phyloP scores from a whole-genome alignment of 345 rosid genomes.

The Eucalyptus regnans region DNA sequence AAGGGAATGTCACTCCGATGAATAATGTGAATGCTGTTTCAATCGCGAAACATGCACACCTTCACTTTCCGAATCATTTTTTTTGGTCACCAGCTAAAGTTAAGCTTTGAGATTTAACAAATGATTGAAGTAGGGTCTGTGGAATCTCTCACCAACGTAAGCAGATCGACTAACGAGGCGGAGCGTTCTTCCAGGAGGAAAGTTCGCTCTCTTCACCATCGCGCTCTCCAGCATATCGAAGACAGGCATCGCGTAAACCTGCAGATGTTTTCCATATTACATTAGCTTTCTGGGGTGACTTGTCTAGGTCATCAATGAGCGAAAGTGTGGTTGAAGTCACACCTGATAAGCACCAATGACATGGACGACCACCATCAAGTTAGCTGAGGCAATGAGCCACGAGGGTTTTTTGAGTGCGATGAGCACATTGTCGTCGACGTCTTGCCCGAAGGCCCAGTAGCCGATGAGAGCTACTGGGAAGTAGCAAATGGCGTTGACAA shows the following conservation, averaged over 20 bases:
- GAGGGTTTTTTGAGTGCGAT: slow-evolving; percentile 41
- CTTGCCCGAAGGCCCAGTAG: slow-evolving; percentile 71
- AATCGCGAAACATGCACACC: not conserved
- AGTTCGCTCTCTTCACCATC: slow-evolving; percentile 35
- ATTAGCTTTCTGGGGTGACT: not conserved
- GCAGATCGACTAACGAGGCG: slow-evolving; percentile 63
- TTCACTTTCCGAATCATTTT: not conserved
- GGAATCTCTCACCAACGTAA: slow-evolving; percentile 56
- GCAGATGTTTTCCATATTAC: not conserved
- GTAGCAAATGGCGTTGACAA: slow-evolving; percentile 79
- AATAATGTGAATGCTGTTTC: slow-evolving; percentile 75
- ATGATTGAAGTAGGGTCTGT: not conserved
- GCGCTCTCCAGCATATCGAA: slow-evolving; percentile 60
- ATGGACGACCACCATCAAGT: slow-evolving; percentile 85
- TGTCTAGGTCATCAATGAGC: not conserved
- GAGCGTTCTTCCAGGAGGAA: slow-evolving; percentile 45
- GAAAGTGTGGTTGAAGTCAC: not conserved
- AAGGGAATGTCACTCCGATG: slow-evolving; percentile 78
- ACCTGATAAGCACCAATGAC: slow-evolving; percentile 94
- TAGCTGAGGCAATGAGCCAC: slow-evolving; percentile 92
- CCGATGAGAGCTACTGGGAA: slow-evolving; percentile 86
- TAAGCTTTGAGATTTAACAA: not conserved
- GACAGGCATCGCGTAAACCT: slow-evolving; percentile 96
- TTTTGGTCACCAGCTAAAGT: not conserved
- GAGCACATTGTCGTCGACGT: slow-evolving; percentile 74